phyloP scores from a whole-genome alignment of 768 basidiomycete species.

The Boletus fagicola region DNA sequence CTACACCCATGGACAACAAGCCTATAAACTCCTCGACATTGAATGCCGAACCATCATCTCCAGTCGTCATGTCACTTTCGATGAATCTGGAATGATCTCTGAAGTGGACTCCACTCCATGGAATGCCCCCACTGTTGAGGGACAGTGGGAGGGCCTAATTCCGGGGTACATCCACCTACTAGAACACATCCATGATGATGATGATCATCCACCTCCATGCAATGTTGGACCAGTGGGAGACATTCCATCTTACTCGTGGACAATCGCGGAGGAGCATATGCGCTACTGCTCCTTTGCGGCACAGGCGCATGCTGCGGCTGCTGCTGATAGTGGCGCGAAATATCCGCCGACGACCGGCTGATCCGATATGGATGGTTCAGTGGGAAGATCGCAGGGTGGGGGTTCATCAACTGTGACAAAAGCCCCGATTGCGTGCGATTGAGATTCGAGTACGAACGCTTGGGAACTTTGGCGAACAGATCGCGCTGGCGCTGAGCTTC shows the following conservation, averaged over 20 bases:
- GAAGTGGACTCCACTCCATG: too few species aligned
- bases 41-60: too few species aligned
- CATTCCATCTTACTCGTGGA: slow-evolving; percentile 56
- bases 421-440: slow-evolving; percentile 56
- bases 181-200: too few species aligned
- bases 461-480: slow-evolving; percentile 67
- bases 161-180: too few species aligned
- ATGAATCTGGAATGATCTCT: too few species aligned
- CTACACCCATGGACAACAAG: too few species aligned
- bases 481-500: slow-evolving; percentile 67
- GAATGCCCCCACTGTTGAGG: too few species aligned
- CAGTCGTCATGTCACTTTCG: too few species aligned
- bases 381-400: slow-evolving; percentile 61
- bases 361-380: slow-evolving; percentile 56
- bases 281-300: slow-evolving; percentile 30
- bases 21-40: too few species aligned
- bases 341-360: slow-evolving; percentile 49
- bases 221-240: too few species aligned
- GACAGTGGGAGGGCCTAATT: too few species aligned
- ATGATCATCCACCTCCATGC: too few species aligned
- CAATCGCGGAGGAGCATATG: slow-evolving; percentile 37
- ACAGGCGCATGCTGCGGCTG: slow-evolving; percentile 19
- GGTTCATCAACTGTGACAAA: slow-evolving; percentile 69
- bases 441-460: slow-evolving; percentile 59
- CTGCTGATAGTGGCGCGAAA: slow-evolving; percentile 31